Evolutionary conservation across 768 basidiomycete genomes (phyloP), one percentile per base, ranked within the genome.

Genomic region (Boletus rubescentipes): DNA sequence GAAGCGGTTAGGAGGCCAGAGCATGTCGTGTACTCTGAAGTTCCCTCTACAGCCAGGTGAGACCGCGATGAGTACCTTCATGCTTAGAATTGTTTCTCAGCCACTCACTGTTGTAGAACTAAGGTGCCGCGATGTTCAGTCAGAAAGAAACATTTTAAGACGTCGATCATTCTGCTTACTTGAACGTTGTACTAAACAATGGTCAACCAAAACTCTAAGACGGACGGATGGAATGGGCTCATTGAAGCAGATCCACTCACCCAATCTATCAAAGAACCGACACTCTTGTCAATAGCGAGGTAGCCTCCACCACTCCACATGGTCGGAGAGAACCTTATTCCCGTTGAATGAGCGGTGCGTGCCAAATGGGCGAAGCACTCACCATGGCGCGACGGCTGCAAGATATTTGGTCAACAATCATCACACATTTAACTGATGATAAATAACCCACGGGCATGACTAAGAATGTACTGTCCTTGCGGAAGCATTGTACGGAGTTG

Each of bases 181-280:
- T 77, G 77, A 30, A 79, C 61, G 47, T 78, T 79, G 14, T 64
- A 64, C 62, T 64, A 36, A 34, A 39, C 0, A 6, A n/a, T 4
- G 8, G 23, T 49, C 2, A 29, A 21, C 16, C 26, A 51, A 18
- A 23, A 2, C 31, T 1, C 12, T 4, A 1, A 29, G 20, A n/a
- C 14, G 9, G 0, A 23, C 12, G 3, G 16, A 38, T n/a, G n/a
- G n/a, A 26, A 12, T n/a, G n/a, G 10, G 7, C 5, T 21, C 9
- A 26, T 41, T 15, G 15, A 26, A 39, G 9, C 15, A 14, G 23
- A 18, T 29, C 15, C 16, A 63, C 61, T 58, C 37, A 77, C 76
- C 75, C 75, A 79, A 55, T 79, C 78, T 29, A 79, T 79, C 51
- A 77, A 46, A 49, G 60, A 68, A 20, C 77, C 77, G 26, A 78